Conservation (phyloP, 2,329 filamentous ascomycete species). For the Colletotrichum sp. region DNA sequence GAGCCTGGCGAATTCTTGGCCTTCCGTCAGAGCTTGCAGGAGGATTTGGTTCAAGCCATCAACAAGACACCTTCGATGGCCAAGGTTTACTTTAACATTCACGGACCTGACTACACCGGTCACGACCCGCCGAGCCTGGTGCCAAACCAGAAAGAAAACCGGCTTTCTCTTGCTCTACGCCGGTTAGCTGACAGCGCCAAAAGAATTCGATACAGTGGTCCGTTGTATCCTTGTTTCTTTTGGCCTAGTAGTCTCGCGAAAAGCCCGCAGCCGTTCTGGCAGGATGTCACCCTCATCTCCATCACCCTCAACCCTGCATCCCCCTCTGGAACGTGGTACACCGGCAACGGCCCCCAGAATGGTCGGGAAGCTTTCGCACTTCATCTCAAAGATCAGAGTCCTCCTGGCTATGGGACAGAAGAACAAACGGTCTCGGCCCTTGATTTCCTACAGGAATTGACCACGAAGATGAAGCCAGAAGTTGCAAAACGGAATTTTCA, state of each 20-base stretch:
- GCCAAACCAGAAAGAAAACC: neutral
- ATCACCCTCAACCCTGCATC: neutral
- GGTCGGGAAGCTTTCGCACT: neutral
- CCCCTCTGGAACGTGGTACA: neutral
- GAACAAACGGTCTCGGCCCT: neutral
- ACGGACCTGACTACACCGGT: neutral
- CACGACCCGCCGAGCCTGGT: neutral
- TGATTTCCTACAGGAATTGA: rapidly evolving
- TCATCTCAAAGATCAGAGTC: neutral
- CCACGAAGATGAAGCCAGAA: neutral
- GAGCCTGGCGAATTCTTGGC: neutral
- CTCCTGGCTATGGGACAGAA: neutral
- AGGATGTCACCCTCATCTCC: rapidly evolving
- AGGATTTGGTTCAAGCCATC: neutral
- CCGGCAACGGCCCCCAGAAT: neutral
- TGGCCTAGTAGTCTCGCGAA: neutral
- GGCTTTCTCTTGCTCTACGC: neutral
- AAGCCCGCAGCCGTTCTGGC: neutral
- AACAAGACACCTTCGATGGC: neutral
- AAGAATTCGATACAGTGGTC: neutral
- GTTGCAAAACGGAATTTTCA: neutral
- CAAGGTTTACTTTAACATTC: neutral
- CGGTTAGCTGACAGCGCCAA: neutral
- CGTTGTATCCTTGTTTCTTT: neutral
- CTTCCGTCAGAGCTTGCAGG: neutral